Conservation (phyloP, 257 asterid species). For the Nicotiana undulata region DNA sequence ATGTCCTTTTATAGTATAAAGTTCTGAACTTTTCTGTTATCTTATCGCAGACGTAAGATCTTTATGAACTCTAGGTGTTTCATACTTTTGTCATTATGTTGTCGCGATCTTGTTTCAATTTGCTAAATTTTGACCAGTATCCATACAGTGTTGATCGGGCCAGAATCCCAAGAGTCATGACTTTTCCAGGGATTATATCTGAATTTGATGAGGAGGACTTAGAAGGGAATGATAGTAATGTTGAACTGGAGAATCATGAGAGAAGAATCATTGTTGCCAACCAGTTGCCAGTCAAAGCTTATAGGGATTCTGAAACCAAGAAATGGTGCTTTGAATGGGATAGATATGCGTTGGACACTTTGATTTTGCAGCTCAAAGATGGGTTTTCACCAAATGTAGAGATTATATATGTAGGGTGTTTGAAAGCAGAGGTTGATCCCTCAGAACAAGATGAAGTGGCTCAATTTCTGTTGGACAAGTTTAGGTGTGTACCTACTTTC, state of each 20-base stretch:
- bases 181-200: slow-evolving; percentile 56
- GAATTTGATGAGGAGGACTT: slow-evolving; percentile 24
- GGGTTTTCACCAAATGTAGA: slow-evolving; percentile 56
- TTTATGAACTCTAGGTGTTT: neutral
- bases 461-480: slow-evolving; percentile 46
- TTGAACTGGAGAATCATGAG: neutral
- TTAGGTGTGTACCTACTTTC: slow-evolving; percentile 79
- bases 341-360: slow-evolving; percentile 52
- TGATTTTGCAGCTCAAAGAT: slow-evolving; percentile 60
- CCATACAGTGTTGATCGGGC: slow-evolving; percentile 42
- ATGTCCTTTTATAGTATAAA: neutral
- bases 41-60: no score
- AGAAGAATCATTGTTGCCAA: slow-evolving; percentile 62
- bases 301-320: neutral
- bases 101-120: slow-evolving; percentile 79
- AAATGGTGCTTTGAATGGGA: slow-evolving; percentile 81
- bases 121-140: slow-evolving; percentile 55
- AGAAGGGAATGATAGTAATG: neutral
- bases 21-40: neutral
- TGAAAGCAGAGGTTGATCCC: slow-evolving; percentile 44
- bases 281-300: slow-evolving; percentile 61
- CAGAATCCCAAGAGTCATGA: slow-evolving; percentile 62
- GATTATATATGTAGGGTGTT: slow-evolving; percentile 56
- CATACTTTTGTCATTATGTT: slow-evolving; percentile 30
- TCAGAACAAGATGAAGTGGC: slow-evolving; percentile 74